A percentile compares a stretch with the other conserved stretches of the same genome.
Conservation (phyloP, 1,139 yeast species). For the Lodderomyces pseudojiufengensis region DNA sequence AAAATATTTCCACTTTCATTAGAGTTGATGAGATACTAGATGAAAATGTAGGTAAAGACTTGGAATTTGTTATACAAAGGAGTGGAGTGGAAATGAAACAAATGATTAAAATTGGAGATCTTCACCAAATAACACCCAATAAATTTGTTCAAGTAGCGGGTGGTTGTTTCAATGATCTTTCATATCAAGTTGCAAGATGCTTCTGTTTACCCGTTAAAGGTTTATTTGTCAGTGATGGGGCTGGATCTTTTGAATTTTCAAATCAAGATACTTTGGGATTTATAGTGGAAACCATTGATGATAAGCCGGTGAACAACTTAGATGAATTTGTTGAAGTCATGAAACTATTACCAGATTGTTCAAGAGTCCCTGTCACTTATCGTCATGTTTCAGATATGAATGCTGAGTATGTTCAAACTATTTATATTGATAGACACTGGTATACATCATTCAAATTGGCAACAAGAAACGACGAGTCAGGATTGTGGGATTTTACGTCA, state of each 20-base stretch:
- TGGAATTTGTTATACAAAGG: constrained; percentile 66
- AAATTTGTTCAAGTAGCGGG: constrained; percentile 82
- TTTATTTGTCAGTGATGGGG: constrained; percentile 73
- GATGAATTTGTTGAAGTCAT: constrained; percentile 76
- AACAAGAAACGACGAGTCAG: constrained; percentile 73
- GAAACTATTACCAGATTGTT: constrained; percentile 71
- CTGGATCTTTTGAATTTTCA: constrained; percentile 72
- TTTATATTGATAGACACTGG: constrained; percentile 86
- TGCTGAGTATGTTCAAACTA: constrained; percentile 59
- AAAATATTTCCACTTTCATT: constrained; percentile 64
- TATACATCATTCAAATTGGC: constrained; percentile 67
- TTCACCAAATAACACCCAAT: constrained; percentile 80
- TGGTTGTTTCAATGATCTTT: constrained; percentile 77
- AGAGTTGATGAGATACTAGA: constrained; percentile 85
- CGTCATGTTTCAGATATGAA: constrained; percentile 82
- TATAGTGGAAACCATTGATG: constrained; percentile 76
- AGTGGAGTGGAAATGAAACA: constrained; percentile 59
- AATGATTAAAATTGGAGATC: constrained; percentile 60
- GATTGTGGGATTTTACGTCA: constrained; percentile 80
- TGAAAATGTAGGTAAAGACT: constrained; percentile 55
- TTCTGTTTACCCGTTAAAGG: constrained; percentile 84
- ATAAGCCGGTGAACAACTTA: constrained; percentile 66
- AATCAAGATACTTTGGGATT: constrained; percentile 58
- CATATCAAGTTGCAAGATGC: constrained; percentile 84
- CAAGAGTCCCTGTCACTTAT: constrained; percentile 67